phyloP scores from a whole-genome alignment of 768 basidiomycete genomes.

The Terana coerulea region DNA sequence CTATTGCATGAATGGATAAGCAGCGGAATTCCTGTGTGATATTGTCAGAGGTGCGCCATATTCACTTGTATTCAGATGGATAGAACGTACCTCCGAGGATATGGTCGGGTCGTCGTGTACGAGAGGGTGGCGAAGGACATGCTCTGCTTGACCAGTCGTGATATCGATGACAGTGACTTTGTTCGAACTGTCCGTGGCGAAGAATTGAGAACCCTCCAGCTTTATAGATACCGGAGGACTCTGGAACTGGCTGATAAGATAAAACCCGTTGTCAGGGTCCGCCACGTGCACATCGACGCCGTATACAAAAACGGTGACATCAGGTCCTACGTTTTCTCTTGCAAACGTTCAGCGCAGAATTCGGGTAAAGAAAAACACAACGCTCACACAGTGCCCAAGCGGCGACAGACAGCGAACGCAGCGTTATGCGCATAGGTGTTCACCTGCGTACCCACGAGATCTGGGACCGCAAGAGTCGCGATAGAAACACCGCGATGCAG shows the following conservation, averaged over 20 bases:
- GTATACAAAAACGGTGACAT: not conserved
- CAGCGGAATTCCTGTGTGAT: constrained; percentile 33
- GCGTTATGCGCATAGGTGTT: constrained; percentile 36
- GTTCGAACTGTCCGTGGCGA: constrained; percentile 6
- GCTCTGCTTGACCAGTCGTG: not conserved
- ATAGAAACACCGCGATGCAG: constrained; percentile 37
- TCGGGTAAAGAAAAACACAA: not conserved
- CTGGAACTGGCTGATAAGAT: not conserved
- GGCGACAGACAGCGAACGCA: constrained; percentile 37
- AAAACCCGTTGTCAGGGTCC: not conserved
- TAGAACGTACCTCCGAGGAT: not conserved
- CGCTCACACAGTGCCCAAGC: not conserved
- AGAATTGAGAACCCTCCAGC: constrained; percentile 3
- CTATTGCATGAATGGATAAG: constrained; percentile 39
- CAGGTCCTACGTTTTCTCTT: not conserved
- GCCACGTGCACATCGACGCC: not conserved
- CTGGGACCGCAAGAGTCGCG: constrained; percentile 34
- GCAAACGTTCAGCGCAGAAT: not conserved
- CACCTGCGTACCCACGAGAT: constrained; percentile 42
- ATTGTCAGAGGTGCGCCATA: not conserved
- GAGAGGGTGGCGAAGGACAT: constrained; percentile 7
- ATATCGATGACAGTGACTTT: constrained; percentile 2
- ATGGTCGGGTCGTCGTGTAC: constrained; percentile 8
- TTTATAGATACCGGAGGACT: not conserved
- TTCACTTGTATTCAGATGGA: not conserved